A percentile compares a stretch with the other conserved stretches of the same genome.
These are phyloP conservation scores for Gyrodon lividus DNA, from an alignment of 768 basidiomycete species.

Conservation along the genomic window DNA sequence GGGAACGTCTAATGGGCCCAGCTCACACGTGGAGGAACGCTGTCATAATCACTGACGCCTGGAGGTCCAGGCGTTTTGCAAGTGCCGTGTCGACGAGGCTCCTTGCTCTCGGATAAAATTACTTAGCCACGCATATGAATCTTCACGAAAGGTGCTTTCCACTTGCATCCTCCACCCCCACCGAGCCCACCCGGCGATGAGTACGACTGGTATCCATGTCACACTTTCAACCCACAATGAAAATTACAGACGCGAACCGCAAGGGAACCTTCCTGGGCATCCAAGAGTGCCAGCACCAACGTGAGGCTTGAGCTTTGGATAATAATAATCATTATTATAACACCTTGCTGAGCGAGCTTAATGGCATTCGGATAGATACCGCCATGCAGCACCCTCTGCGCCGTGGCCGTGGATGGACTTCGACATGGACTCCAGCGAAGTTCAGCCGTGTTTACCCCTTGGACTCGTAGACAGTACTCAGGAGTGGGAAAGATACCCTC, in stretches of 20 bases:
- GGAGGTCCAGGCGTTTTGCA: no score
- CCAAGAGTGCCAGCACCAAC: constrained; percentile 26
- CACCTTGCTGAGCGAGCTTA: not conserved
- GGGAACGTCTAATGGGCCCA: no score
- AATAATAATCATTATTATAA: no score
- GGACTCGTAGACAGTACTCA: not conserved
- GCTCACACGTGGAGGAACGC: no score
- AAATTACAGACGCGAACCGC: constrained; percentile 5
- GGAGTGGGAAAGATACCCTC: constrained; percentile 44
- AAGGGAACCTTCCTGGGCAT: constrained; percentile 9
- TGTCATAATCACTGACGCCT: no score
- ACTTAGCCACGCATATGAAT: no score
- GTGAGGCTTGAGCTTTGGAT: constrained; percentile 11
- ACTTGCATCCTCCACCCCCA: not conserved
- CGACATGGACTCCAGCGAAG: constrained; percentile 18
- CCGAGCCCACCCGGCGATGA: constrained; percentile 13
- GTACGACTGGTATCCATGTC: constrained; percentile 10
- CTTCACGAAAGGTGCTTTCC: no score
- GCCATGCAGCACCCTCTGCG: constrained; percentile 39
- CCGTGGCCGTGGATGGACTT: constrained; percentile 46
- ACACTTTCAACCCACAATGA: not conserved
- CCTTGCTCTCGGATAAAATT: no score
- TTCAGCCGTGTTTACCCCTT: constrained; percentile 5
- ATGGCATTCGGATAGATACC: constrained; percentile 20
- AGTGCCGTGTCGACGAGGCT: no score